Conservation (phyloP, 2,329 filamentous ascomycete genomes). For the Moelleriella libera region DNA sequence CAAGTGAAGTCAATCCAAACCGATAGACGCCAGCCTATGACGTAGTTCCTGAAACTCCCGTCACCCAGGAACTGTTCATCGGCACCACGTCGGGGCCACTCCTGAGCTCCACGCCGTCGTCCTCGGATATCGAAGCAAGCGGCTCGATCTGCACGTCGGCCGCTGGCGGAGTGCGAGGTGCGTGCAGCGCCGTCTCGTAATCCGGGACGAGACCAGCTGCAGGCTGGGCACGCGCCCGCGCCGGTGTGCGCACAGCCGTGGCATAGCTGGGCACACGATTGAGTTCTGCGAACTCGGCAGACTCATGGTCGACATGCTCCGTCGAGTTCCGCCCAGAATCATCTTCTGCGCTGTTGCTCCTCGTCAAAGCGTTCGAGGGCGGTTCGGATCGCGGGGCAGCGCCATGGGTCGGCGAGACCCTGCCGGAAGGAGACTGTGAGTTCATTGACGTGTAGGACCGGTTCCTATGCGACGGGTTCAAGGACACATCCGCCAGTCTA, state of each 20-base stretch:
- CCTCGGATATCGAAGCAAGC: slow-evolving; percentile 18
- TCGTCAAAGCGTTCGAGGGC: slow-evolving; percentile 32
- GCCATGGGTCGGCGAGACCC: slow-evolving; percentile 26
- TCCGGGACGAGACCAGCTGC: slow-evolving; percentile 44
- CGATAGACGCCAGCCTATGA: not conserved
- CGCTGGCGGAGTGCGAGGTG: slow-evolving; percentile 32
- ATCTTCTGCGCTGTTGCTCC: slow-evolving; percentile 38
- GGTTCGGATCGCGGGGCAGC: slow-evolving; percentile 24
- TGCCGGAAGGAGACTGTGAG: slow-evolving; percentile 26
- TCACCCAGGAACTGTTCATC: not conserved
- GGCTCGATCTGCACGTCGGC: slow-evolving; percentile 14
- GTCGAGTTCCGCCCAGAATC: slow-evolving; percentile 38
- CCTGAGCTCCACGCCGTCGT: slow-evolving; percentile 10
- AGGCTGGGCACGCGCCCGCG: slow-evolving; percentile 34
- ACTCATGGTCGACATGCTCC: slow-evolving; percentile 41
- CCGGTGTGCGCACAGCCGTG: slow-evolving; percentile 55
- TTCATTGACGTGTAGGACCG: slow-evolving; percentile 30
- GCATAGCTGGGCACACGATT: slow-evolving; percentile 66
- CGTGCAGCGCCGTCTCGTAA: slow-evolving; percentile 47
- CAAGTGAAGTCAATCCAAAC: too few species aligned
- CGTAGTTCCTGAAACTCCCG: not conserved
- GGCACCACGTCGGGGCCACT: not conserved
- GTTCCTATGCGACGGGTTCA: slow-evolving; percentile 31
- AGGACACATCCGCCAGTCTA: slow-evolving; percentile 56
- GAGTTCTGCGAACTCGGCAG: slow-evolving; percentile 48